Evolutionary conservation across 345 rosid species (phyloP), one percentile per base, ranked within the genome.

Genomic region (Abelmoschus esculentus): DNA sequence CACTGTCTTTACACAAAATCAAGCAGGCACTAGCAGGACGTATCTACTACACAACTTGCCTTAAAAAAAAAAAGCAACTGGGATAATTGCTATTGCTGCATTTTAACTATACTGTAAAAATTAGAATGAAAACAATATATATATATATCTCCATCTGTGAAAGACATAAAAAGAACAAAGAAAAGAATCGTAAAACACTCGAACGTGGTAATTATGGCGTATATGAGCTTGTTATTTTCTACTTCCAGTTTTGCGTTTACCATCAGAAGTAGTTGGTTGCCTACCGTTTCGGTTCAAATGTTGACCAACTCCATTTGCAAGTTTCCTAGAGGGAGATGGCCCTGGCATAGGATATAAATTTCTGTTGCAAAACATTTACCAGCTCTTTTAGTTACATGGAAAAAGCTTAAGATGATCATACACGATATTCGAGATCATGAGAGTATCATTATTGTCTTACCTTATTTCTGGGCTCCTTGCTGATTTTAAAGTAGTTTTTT

Each of bases 321-420:
- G 77, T 77, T 91, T 89, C 61, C 87, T 79, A 54, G 93, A 84
- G 2, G 90, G 89, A 7, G 86, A 90, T 77, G 96, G 89, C n/a
- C 87, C 89, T 61, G 73, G 50, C 52, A 64, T 73, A 28, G 83
- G 70, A 78, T 69, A 76, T 40, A 80, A 10, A 76, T 79, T 90
- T 84, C 86, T 90, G 83, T 75, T 75, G 80, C 72, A 76, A 32
- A 61, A 66, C 14, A 47, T 52, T 12, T 19, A 62, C 1, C 19
- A 19, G 5, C 36, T 14, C 26, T 58, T 80, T 32, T 50, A 40
- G 32, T 13, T 29, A 47, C 55, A 17, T 36, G 34, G 11, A 2
- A 17, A 36, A 12, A 26, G 57, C 18, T 46, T 52, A 19, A 1
- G 13, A 55, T 6, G 14, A n/a, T 54, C 26, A 2, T 13, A 2